Percentiles rank a stretch among this genome's conserved stretches.
Evolutionary conservation across 768 basidiomycete species (phyloP).

Genomic region (Amyloporia xantha): DNA sequence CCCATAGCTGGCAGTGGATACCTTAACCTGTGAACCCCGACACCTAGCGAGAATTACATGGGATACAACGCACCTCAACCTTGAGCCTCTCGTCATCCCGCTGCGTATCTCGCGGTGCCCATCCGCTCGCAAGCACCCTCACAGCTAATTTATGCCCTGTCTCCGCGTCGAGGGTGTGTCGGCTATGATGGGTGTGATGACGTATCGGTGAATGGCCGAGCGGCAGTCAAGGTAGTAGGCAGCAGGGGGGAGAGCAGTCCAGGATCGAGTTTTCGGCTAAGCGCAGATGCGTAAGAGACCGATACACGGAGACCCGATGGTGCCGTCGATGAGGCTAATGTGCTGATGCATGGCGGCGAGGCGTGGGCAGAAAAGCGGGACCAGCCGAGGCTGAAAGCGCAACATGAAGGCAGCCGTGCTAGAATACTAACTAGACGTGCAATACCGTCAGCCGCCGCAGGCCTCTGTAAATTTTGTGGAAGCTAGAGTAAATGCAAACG

Average conservation of each 20-base stretch:
- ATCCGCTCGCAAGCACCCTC: constrained; percentile 62
- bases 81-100: constrained; percentile 62
- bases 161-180: constrained; percentile 75
- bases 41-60: too few relatives aligned
- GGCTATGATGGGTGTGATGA: constrained; percentile 71
- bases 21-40: too few relatives aligned
- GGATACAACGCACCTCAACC: constrained; percentile 50
- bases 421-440: too few relatives aligned
- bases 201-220: constrained; percentile 80
- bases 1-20: constrained; percentile 72
- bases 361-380: too few relatives aligned
- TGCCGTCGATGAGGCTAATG: constrained; percentile 2
- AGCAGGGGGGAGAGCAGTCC: constrained; percentile 63
- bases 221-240: constrained; percentile 87
- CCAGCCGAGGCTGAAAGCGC: neutral
- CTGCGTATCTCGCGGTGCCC: constrained; percentile 72
- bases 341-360: constrained; percentile 4
- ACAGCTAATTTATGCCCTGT: constrained; percentile 81
- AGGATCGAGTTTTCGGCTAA: constrained; percentile 52
- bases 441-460: too few relatives aligned
- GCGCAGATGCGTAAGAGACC: constrained; percentile 48
- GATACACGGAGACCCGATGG: constrained; percentile 27
- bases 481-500: too few relatives aligned
- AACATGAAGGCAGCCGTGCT: neutral
- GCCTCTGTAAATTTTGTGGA: too few relatives aligned